Conservation (phyloP, 257 asterid genomes). For the Linaria vulgaris region DNA sequence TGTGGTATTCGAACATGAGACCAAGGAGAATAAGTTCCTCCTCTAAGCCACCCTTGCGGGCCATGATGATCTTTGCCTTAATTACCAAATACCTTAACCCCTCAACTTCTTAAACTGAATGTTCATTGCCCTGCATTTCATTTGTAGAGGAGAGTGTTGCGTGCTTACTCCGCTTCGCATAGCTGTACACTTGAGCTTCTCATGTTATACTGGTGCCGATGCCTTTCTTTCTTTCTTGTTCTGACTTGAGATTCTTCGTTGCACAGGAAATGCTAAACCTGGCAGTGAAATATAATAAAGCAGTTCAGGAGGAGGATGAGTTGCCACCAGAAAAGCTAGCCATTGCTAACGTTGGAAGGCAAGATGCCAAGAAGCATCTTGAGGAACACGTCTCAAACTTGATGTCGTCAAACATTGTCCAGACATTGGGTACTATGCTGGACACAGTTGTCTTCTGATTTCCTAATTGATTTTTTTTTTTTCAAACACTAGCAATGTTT, state of each 20-base stretch:
- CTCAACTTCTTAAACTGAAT: background rate
- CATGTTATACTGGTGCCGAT: background rate
- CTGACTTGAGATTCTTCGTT: background rate
- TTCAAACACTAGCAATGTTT: no score
- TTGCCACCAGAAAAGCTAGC: conserved; percentile 89
- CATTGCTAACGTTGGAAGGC: conserved; percentile 93
- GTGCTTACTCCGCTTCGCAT: background rate
- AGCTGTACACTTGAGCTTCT: background rate
- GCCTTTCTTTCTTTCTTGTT: conserved; percentile 11
- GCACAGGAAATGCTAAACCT: conserved; percentile 88
- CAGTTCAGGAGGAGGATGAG: conserved; percentile 98
- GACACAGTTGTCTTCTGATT: conserved; percentile 84
- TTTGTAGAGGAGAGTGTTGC: background rate
- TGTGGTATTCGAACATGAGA: no score
- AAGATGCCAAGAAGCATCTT: conserved; percentile 95
- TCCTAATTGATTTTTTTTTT: background rate
- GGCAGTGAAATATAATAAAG: conserved; percentile 81
- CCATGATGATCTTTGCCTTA: no score
- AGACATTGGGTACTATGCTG: conserved; percentile 88
- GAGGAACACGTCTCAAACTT: conserved; percentile 91
- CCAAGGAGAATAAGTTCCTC: no score
- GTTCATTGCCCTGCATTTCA: background rate
- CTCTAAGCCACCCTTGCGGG: no score
- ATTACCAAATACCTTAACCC: no score
- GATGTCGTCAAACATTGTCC: conserved; percentile 95